These are phyloP conservation scores for Eucalyptus urophylla DNA, from an alignment of 345 rosid genomes.

Conservation along the genomic window DNA sequence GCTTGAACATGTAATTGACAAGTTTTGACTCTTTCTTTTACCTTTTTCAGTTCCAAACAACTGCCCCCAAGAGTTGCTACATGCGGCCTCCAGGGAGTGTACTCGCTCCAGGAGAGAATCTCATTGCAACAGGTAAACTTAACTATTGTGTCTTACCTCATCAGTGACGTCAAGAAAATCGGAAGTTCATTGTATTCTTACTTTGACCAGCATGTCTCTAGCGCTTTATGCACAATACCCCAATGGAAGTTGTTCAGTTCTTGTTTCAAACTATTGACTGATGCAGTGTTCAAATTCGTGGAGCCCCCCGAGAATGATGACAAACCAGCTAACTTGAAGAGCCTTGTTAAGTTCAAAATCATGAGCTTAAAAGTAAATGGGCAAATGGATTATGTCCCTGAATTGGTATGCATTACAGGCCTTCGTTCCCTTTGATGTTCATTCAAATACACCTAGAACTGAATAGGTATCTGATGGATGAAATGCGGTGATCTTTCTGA, in stretches of 20 bases:
- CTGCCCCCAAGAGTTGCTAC: constrained; percentile 72
- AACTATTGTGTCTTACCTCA: not conserved
- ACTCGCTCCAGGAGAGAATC: constrained; percentile 61
- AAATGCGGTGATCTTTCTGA: not conserved
- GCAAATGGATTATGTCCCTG: constrained; percentile 55
- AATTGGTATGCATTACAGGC: constrained; percentile 33
- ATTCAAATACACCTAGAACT: not conserved
- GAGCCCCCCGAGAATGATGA: constrained; percentile 63
- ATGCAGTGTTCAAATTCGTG: constrained; percentile 68
- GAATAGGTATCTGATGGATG: not conserved
- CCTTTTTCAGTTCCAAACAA: constrained; percentile 55
- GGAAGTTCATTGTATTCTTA: not conserved
- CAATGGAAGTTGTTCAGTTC: not conserved
- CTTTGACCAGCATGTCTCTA: not conserved
- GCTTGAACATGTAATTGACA: not conserved
- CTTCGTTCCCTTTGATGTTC: not conserved
- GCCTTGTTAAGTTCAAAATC: constrained; percentile 63
- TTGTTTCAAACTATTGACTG: not conserved
- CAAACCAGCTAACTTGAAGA: constrained; percentile 45
- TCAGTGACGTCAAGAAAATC: not conserved
- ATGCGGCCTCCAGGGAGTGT: constrained; percentile 77
- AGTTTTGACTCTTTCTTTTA: not conserved
- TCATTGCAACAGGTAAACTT: constrained; percentile 49
- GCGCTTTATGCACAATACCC: not conserved
- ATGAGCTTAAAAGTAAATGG: constrained; percentile 67